phyloP scores from a whole-genome alignment of 352 stramenopile species.

The Pseudoperonospora humuli region DNA sequence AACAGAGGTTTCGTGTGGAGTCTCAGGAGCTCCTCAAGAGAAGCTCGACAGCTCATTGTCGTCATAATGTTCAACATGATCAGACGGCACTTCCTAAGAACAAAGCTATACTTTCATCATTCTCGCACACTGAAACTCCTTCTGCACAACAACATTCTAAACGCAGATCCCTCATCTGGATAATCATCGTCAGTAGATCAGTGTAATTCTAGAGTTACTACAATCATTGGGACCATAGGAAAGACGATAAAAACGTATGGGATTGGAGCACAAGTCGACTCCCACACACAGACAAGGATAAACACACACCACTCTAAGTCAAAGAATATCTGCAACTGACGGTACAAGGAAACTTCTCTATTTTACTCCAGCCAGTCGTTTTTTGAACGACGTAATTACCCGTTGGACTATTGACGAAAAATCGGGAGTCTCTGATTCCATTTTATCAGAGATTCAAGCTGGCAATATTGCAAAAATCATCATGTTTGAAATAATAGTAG shows the following conservation, averaged over 20 bases:
- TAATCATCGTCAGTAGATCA: constrained; percentile 53
- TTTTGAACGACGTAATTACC: constrained; percentile 21
- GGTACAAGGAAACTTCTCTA: background rate
- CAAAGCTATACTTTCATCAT: constrained; percentile 62
- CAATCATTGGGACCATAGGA: constrained; percentile 21
- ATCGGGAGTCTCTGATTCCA: background rate
- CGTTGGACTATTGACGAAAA: too few species aligned
- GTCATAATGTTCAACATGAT: constrained; percentile 75
- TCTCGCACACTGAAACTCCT: constrained; percentile 22
- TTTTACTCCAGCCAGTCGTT: constrained; percentile 16
- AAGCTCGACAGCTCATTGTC: constrained; percentile 37
- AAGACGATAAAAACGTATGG: background rate
- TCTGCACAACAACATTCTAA: background rate
- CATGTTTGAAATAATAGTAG: too few species aligned
- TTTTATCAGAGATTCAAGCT: background rate
- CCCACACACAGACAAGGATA: too few species aligned
- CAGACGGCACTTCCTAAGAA: constrained; percentile 65
- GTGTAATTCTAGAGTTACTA: constrained; percentile 70
- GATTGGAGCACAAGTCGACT: too few species aligned
- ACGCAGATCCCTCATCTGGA: constrained; percentile 38
- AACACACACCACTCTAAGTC: too few species aligned
- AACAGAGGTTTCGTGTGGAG: constrained; percentile 24
- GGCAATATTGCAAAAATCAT: background rate
- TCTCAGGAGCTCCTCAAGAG: constrained; percentile 34
- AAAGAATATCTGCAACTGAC: constrained; percentile 8